Conservation (phyloP, 1,284 basidiomycete genomes). For the Veloboletus limbatus region DNA sequence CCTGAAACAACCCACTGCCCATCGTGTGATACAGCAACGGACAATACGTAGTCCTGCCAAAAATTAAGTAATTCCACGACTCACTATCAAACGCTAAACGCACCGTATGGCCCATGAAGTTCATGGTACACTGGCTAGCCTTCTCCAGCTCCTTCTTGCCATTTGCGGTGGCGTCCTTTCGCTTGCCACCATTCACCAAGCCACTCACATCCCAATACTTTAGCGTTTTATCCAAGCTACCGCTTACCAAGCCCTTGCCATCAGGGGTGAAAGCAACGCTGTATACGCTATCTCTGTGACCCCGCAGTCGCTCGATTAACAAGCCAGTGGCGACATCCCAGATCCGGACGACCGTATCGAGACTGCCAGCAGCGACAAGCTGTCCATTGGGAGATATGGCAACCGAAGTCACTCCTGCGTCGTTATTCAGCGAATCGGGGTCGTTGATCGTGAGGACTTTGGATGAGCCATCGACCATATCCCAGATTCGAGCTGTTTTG, state of each 20-base stretch:
- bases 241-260: constrained; percentile 76
- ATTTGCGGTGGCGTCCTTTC: constrained; percentile 42
- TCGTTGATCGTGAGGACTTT: constrained; percentile 61
- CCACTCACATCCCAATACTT: constrained; percentile 82
- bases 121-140: constrained; percentile 62
- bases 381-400: constrained; percentile 80
- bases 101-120: constrained; percentile 84
- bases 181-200: constrained; percentile 39
- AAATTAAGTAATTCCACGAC: constrained; percentile 4
- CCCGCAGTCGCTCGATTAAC: constrained; percentile 73
- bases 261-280: constrained; percentile 88
- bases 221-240: constrained; percentile 83
- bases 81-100: constrained; percentile 19
- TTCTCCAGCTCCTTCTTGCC: constrained; percentile 35
- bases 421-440: constrained; percentile 51
- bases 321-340: constrained; percentile 79
- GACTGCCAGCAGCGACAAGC: constrained; percentile 78
- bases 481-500: constrained; percentile 88
- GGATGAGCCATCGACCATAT: constrained; percentile 63
- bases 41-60: constrained; percentile 71
- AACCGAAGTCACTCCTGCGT: constrained; percentile 79
- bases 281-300: constrained; percentile 84
- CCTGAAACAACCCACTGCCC: constrained; percentile 88
- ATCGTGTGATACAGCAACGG: constrained; percentile 80
- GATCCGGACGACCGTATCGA: constrained; percentile 83